A percentile compares a stretch with the other conserved stretches of the same genome.
These are phyloP conservation scores for Cercophora sp. DNA, from an alignment of 495 filamentous ascomycete genomes.

Conservation along the genomic window DNA sequence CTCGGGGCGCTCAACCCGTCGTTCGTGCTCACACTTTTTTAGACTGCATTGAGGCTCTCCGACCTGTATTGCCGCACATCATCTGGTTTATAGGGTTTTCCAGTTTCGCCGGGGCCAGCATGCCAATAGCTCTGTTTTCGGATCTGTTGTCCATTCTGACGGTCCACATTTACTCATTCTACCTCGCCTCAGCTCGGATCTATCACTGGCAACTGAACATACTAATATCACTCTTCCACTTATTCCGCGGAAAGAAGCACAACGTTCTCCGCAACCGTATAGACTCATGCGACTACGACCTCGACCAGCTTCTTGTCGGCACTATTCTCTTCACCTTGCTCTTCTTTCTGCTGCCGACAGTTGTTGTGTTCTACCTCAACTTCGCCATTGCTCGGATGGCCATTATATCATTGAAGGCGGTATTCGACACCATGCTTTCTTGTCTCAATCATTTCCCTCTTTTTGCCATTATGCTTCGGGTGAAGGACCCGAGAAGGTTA, in stretches of 20 bases:
- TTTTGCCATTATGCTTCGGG: conserved; percentile 92
- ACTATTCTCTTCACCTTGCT: conserved; percentile 95
- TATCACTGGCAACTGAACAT: conserved; percentile 98
- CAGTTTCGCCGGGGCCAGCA: conserved; percentile 89
- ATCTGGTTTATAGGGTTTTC: conserved; percentile 94
- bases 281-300: conserved; percentile 97
- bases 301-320: conserved; percentile 93
- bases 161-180: conserved; percentile 95
- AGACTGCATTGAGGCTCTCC: conserved; percentile 71
- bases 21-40: background rate
- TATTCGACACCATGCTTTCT: conserved; percentile 83
- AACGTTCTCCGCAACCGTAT: conserved; percentile 97
- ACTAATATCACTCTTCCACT: conserved; percentile 92
- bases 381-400: conserved; percentile 92
- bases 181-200: conserved; percentile 91
- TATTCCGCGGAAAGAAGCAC: conserved; percentile 96
- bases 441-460: conserved; percentile 97
- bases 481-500: conserved; percentile 87
- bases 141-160: conserved; percentile 90
- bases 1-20: conserved; percentile 4
- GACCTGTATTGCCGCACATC: conserved; percentile 75
- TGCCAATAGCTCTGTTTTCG: conserved; percentile 95
- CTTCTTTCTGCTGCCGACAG: conserved; percentile 91
- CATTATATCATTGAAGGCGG: conserved; percentile 87
- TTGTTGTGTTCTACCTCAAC: conserved; percentile 93